phyloP scores from a whole-genome alignment of 805 yeast species.

The Cyberlindnera amylophila region DNA sequence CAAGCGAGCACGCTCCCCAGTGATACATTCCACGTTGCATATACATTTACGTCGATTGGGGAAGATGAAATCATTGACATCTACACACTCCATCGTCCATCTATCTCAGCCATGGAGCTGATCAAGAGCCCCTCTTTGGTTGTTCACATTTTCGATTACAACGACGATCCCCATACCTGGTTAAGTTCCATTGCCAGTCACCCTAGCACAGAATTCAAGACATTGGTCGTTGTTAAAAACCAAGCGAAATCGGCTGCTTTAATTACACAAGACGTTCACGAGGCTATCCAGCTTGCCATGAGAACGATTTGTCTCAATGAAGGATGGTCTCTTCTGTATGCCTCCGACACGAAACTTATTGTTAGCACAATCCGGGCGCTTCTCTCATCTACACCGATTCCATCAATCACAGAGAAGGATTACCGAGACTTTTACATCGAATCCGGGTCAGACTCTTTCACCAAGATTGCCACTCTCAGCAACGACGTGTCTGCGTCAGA shows the following conservation, averaged over 20 bases:
- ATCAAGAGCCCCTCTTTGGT: conserved; percentile 2
- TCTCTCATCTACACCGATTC: neutral
- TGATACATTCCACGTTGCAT: conserved; percentile 13
- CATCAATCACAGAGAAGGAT: conserved; percentile 2
- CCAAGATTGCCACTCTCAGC: conserved; percentile 41
- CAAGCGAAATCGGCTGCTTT: conserved; percentile 2
- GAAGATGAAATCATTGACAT: conserved; percentile 2
- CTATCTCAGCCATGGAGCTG: neutral
- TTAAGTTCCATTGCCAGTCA: neutral
- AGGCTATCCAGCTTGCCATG: conserved; percentile 34
- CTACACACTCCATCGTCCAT: neutral
- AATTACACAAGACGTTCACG: conserved; percentile 24
- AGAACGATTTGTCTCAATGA: conserved; percentile 15
- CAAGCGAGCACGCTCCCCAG: neutral
- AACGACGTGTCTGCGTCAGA: neutral
- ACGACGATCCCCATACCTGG: conserved; percentile 17
- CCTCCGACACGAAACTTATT: neutral
- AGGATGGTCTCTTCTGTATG: conserved; percentile 11
- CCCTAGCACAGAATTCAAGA: neutral
- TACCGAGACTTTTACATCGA: conserved; percentile 38
- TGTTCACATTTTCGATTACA: conserved; percentile 19
- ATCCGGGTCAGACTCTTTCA: conserved; percentile 47
- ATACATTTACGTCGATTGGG: conserved; percentile 10
- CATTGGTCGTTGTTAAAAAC: conserved; percentile 1
- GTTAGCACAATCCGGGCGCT: neutral